phyloP scores from a whole-genome alignment of 768 basidiomycete genomes.

The Phaeotremella skinneri region DNA sequence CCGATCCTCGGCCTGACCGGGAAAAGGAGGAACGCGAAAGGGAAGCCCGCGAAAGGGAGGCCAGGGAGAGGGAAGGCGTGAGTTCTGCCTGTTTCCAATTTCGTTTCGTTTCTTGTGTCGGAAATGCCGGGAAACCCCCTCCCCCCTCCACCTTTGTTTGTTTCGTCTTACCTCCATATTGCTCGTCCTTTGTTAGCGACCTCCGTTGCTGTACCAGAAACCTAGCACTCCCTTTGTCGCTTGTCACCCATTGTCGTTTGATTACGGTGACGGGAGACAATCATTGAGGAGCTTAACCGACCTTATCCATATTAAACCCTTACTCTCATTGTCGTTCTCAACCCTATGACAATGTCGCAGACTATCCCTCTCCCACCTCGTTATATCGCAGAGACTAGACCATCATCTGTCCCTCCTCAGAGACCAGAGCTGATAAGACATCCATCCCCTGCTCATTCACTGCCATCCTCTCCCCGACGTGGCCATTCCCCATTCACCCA shows the following conservation, averaged over 20 bases:
- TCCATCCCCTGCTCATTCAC: slow-evolving; percentile 17
- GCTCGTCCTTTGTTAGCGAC: too few relatives aligned
- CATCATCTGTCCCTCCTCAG: slow-evolving; percentile 9
- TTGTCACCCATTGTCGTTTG: too few relatives aligned
- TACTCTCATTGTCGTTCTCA: background rate
- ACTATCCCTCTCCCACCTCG: slow-evolving; percentile 14
- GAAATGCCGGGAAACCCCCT: background rate
- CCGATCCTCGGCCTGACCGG: slow-evolving; percentile 7
- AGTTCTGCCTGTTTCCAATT: slow-evolving; percentile 16
- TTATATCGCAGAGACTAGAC: slow-evolving; percentile 1
- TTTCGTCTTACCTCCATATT: slow-evolving; percentile 2
- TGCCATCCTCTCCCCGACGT: slow-evolving; percentile 11
- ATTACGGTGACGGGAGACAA: too few relatives aligned
- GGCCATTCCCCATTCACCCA: slow-evolving; percentile 1
- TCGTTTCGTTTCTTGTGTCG: background rate
- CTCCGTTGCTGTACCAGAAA: too few relatives aligned
- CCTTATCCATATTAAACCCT: background rate
- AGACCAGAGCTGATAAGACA: slow-evolving; percentile 13
- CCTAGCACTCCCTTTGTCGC: too few relatives aligned
- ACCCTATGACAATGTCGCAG: slow-evolving; percentile 6
- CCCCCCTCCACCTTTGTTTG: background rate
- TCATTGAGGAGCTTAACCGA: too few relatives aligned
- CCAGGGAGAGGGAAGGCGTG: slow-evolving; percentile 38
- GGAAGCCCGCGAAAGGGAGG: slow-evolving; percentile 15
- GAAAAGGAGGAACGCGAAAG: slow-evolving; percentile 20